A percentile compares a stretch with the other conserved stretches of the same genome.
phyloP scores from a whole-genome alignment of 306 rosid species.

The Pyrus bretschneideri region DNA sequence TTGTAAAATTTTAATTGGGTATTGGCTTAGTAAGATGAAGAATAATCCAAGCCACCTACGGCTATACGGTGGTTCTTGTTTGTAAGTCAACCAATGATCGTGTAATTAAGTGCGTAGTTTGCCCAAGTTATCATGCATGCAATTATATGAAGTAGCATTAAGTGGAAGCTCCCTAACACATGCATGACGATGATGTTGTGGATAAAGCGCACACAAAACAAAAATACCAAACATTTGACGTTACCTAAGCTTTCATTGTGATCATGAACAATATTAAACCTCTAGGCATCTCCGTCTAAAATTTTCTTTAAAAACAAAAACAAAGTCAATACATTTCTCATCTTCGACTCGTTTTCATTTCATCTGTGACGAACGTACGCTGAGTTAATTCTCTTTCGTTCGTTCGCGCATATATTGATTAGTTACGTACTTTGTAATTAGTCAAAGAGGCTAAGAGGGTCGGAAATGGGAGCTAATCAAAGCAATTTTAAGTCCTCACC shows the following conservation, averaged over 20 bases:
- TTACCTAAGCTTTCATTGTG: slow-evolving; percentile 21
- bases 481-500: slow-evolving; percentile 5
- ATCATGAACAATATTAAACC: background rate
- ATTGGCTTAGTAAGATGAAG: background rate
- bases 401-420: background rate
- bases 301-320: background rate
- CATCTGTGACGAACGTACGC: background rate
- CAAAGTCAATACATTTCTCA: background rate
- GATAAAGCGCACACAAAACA: background rate
- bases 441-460: background rate
- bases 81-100: background rate
- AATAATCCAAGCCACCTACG: background rate
- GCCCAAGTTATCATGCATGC: no score
- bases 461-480: slow-evolving; percentile 14
- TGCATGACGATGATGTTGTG: background rate
- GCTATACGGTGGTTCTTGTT: background rate
- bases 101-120: no score
- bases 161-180: background rate
- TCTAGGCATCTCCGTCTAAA: slow-evolving; percentile 18
- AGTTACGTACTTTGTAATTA: background rate
- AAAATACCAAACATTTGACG: background rate
- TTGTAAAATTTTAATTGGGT: background rate
- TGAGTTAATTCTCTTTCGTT: background rate
- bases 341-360: background rate
- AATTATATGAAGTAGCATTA: no score